Percentiles rank a stretch among this genome's conserved stretches.
Evolutionary conservation across 352 stramenopile species (phyloP).

Genomic region (Sclerospora graminicola): DNA sequence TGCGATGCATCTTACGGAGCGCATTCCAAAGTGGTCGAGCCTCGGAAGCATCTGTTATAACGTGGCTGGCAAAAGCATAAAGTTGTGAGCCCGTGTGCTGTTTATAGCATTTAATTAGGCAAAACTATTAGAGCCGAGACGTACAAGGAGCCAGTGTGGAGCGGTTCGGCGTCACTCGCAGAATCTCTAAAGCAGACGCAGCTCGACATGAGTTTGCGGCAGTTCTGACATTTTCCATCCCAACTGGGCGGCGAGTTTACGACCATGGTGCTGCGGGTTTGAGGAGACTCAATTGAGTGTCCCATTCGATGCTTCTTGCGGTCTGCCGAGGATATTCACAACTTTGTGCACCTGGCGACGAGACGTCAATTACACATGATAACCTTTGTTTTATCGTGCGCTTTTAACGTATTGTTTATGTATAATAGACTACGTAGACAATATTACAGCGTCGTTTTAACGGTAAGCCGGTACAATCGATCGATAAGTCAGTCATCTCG

Average conservation of each 20-base stretch:
- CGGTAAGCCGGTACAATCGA: too few relatives aligned
- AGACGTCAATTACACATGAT: too few relatives aligned
- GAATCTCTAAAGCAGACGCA: constrained; percentile 26
- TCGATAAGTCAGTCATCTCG: too few relatives aligned
- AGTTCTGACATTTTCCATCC: constrained; percentile 33
- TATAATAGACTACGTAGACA: too few relatives aligned
- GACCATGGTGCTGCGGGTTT: background rate
- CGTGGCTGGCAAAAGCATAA: background rate
- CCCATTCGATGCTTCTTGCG: constrained; percentile 13
- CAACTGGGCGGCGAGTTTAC: constrained; percentile 14
- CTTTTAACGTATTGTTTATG: too few relatives aligned
- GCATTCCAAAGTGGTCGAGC: too few relatives aligned
- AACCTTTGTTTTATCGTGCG: too few relatives aligned
- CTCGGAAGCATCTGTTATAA: background rate
- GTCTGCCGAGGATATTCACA: background rate
- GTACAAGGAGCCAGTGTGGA: constrained; percentile 11
- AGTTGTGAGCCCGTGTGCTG: too few relatives aligned
- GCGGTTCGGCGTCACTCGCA: constrained; percentile 9
- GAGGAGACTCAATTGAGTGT: constrained; percentile 1
- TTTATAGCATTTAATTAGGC: too few relatives aligned
- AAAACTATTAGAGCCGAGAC: constrained; percentile 4
- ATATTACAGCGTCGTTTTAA: too few relatives aligned
- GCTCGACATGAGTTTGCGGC: constrained; percentile 33
- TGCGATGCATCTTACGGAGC: too few relatives aligned
- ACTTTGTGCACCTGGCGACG: too few relatives aligned